A percentile compares a stretch with the other conserved stretches of the same genome.
Conservation (phyloP, 148 eudicot species). For the Camellia granthamiana region DNA sequence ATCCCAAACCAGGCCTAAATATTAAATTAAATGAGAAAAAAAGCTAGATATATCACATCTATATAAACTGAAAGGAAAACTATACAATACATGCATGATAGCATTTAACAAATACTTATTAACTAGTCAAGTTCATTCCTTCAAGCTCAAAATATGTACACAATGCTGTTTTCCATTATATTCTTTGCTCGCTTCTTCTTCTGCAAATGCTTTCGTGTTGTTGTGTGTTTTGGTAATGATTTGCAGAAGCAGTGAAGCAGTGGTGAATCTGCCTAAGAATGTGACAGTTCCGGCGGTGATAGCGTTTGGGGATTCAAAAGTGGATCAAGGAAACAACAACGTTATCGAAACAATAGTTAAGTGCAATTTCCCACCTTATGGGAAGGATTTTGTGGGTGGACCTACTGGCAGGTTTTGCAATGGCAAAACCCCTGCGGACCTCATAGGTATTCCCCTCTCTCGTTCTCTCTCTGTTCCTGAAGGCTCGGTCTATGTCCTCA, state of each 20-base stretch:
- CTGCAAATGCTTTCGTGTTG: not conserved
- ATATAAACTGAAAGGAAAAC: not conserved
- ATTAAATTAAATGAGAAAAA: too few relatives aligned
- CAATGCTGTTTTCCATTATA: not conserved
- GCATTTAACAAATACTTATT: not conserved
- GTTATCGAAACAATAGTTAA: constrained; percentile 29
- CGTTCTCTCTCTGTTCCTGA: not conserved
- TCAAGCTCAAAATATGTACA: not conserved
- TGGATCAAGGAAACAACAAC: constrained; percentile 70
- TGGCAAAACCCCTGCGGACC: constrained; percentile 68
- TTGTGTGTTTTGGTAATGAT: not conserved
- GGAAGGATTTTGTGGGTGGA: constrained; percentile 51
- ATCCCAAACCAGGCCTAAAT: too few relatives aligned
- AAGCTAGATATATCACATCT: not conserved
- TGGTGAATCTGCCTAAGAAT: constrained; percentile 33
- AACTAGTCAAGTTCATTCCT: not conserved
- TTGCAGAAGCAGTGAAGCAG: constrained; percentile 8
- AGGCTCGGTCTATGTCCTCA: too few relatives aligned
- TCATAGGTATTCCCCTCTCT: constrained; percentile 38
- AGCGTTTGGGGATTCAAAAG: constrained; percentile 63
- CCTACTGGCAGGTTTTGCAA: constrained; percentile 74
- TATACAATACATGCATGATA: not conserved
- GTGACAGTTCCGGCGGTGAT: constrained; percentile 46
- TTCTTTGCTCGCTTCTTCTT: not conserved
- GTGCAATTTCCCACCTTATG: constrained; percentile 57